These are phyloP conservation scores for Phellinidium pouzarii DNA, from an alignment of 1,284 basidiomycete genomes.

Conservation along the genomic window DNA sequence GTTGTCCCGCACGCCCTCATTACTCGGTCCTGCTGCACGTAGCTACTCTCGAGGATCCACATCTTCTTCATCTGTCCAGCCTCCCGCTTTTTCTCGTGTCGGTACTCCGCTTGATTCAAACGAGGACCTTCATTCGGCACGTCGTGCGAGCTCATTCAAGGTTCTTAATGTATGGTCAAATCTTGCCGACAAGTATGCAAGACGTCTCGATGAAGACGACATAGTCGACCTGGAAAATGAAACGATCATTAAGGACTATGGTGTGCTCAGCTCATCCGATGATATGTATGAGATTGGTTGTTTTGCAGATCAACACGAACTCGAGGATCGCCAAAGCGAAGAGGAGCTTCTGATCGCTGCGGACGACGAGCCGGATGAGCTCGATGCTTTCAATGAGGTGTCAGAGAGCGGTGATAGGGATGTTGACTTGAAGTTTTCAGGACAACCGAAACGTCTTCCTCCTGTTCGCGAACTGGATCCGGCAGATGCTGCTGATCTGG, in stretches of 20 bases:
- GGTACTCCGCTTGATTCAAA: conserved; percentile 8
- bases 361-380: conserved; percentile 33
- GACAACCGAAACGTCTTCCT: conserved; percentile 28
- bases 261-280: conserved; percentile 43
- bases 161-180: conserved; percentile 57
- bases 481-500: conserved; percentile 49
- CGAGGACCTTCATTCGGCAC: conserved; percentile 42
- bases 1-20: conserved; percentile 12
- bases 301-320: conserved; percentile 29
- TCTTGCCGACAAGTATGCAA: conserved; percentile 58
- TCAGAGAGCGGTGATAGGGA: conserved; percentile 28
- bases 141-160: conserved; percentile 48
- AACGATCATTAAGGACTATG: conserved; percentile 58
- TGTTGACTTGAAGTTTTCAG: conserved; percentile 21
- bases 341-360: conserved; percentile 22
- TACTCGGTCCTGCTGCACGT: conserved; percentile 4
- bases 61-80: conserved; percentile 14
- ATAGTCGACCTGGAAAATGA: conserved; percentile 59
- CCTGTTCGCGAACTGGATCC: conserved; percentile 41
- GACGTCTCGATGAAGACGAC: conserved; percentile 66
- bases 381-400: conserved; percentile 35
- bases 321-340: conserved; percentile 26
- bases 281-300: conserved; percentile 41
- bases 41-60: conserved; percentile 8
- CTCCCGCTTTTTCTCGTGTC: conserved; percentile 6